phyloP scores from a whole-genome alignment of 805 yeast species.

The Metschnikowia gelsemii region DNA sequence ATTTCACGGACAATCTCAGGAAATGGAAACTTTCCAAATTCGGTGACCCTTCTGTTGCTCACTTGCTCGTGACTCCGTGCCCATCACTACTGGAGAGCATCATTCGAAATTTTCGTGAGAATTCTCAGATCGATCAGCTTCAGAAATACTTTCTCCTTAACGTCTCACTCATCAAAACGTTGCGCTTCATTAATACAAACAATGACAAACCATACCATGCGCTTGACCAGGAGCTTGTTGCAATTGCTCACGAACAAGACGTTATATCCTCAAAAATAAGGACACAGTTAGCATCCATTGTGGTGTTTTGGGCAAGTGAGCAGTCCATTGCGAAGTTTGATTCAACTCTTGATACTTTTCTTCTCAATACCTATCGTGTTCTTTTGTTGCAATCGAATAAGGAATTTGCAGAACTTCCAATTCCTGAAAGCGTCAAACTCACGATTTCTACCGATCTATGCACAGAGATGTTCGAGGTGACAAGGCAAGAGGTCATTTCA shows the following conservation, averaged over 20 bases:
- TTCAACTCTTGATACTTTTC: slow-evolving; percentile 25
- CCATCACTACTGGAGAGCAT: slow-evolving; percentile 11
- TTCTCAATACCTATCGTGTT: slow-evolving; percentile 21
- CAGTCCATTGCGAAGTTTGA: slow-evolving; percentile 3
- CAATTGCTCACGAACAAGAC: slow-evolving; percentile 21
- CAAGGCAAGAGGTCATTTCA: slow-evolving; percentile 16
- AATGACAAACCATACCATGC: slow-evolving; percentile 2
- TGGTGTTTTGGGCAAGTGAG: slow-evolving; percentile 16
- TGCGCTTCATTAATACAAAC: slow-evolving; percentile 11
- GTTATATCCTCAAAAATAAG: slow-evolving; percentile 19
- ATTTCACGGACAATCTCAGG: slow-evolving; percentile 19
- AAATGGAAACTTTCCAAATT: slow-evolving; percentile 18
- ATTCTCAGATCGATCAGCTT: slow-evolving; percentile 17
- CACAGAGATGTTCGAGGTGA: slow-evolving; percentile 30
- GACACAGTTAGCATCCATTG: slow-evolving; percentile 22
- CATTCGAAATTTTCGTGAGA: slow-evolving; percentile 22
- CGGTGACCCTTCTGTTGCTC: neutral
- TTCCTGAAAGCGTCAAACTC: slow-evolving; percentile 23
- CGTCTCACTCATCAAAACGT: slow-evolving; percentile 19
- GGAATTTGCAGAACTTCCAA: slow-evolving; percentile 5
- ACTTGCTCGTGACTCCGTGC: neutral
- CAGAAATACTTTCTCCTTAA: slow-evolving; percentile 28
- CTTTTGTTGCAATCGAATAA: slow-evolving; percentile 7
- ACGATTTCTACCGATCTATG: slow-evolving; percentile 32
- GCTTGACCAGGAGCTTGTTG: slow-evolving; percentile 6